Evolutionary conservation across 1,284 basidiomycete genomes (phyloP).

Genomic region (Moesziomyces sp.): DNA sequence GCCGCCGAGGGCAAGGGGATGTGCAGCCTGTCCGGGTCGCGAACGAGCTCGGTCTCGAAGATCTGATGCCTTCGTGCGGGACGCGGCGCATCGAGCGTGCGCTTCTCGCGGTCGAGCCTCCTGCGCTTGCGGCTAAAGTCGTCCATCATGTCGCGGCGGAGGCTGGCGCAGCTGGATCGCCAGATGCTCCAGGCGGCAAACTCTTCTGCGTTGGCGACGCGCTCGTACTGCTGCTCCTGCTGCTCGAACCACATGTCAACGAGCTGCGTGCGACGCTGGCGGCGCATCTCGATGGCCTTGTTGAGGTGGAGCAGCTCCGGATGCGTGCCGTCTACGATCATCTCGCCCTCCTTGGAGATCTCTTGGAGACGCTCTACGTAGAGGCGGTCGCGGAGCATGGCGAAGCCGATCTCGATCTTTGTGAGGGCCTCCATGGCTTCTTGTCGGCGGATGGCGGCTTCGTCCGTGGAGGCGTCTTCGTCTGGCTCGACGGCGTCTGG

Average conservation of each 20-base stretch:
- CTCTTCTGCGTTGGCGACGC: slow-evolving; percentile 73
- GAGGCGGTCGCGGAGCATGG: slow-evolving; percentile 72
- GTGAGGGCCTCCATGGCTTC: slow-evolving; percentile 72
- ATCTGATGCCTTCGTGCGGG: slow-evolving; percentile 69
- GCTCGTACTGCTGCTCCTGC: slow-evolving; percentile 77
- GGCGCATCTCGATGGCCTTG: slow-evolving; percentile 67
- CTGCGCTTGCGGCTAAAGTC: slow-evolving; percentile 83
- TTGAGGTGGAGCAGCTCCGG: slow-evolving; percentile 84
- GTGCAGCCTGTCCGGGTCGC: slow-evolving; percentile 54
- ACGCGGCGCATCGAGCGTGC: slow-evolving; percentile 78
- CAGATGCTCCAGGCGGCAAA: slow-evolving; percentile 77
- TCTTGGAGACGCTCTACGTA: slow-evolving; percentile 73
- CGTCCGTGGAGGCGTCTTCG: slow-evolving; percentile 56
- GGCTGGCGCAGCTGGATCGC: slow-evolving; percentile 67
- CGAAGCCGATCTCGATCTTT: slow-evolving; percentile 73
- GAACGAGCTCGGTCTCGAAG: slow-evolving; percentile 65
- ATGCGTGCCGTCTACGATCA: slow-evolving; percentile 74
- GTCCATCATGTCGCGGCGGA: slow-evolving; percentile 84
- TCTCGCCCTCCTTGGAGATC: slow-evolving; percentile 71
- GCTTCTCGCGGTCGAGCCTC: slow-evolving; percentile 81
- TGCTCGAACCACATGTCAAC: slow-evolving; percentile 71
- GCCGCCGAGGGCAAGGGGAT: slow-evolving; percentile 13
- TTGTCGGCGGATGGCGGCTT: slow-evolving; percentile 64
- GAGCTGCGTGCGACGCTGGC: slow-evolving; percentile 65
- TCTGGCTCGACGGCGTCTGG: slow-evolving; percentile 48